Evolutionary conservation across 1,284 basidiomycete species (phyloP), one percentile per base, ranked within the genome.

Genomic region (Caloboletus inedulis): DNA sequence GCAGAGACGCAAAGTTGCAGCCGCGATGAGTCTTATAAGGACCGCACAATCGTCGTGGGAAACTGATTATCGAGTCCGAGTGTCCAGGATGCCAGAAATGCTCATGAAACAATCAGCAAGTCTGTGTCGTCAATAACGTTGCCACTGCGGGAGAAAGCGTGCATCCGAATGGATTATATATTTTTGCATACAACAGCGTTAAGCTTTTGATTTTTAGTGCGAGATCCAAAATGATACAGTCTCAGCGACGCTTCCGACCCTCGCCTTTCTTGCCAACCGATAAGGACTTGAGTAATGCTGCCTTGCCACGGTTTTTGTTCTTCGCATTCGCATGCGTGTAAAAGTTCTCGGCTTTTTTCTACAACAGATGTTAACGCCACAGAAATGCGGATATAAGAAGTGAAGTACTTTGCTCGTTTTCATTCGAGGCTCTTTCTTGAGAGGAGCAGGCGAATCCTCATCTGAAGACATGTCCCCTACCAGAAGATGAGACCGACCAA

Each of bases 331-430:
- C 81, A 43, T 69, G 78, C 7, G 87, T 85, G 75, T 93, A 98
- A 77, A 94, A 99, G 75, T 98, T 98, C 54, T 81, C 80, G 16
- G 91, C 84, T 73, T 93, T 95, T 75, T 85, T 87, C 89, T 90
- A 62, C 25, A 60, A 46, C 23, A 5, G 33, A 35, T 36, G 35
- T 71, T 25, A 68, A 48, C 14, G 8, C 41, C 37, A 52, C 36
- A 25, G 14, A 44, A 43, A 53, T 0, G 30, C 9, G 16, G 27
- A 8, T 14, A 48, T n/a, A 42, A 44, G 18, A 52, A 53, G 50
- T 18, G 34, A 56, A 64, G 43, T 63, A 81, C 85, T 74, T 96
- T 97, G 76, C 86, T 91, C 2, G 94, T 96, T 60, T 82, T 95
- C 89, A 94, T 89, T 21, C 94, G 87, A 27, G 79, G 67, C 59